Percentiles rank a stretch among this genome's conserved stretches.
phyloP scores from a whole-genome alignment of 2,329 filamentous ascomycete species.

The Fusarium palustre region DNA sequence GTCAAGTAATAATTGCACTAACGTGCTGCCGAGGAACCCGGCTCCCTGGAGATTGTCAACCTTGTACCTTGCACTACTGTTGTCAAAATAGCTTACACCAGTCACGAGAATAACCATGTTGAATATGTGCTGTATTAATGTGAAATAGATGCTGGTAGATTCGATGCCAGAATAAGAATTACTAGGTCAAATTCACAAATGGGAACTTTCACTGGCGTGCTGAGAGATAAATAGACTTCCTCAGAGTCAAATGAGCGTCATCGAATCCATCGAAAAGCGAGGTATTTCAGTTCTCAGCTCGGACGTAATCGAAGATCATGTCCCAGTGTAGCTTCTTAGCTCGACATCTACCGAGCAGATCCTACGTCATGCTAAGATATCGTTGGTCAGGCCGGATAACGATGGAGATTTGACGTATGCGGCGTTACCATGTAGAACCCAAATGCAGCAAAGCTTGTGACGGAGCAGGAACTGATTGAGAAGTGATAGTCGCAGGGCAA shows the following conservation, averaged over 20 bases:
- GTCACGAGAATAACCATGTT: slow-evolving; percentile 32
- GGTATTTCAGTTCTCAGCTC: slow-evolving; percentile 17
- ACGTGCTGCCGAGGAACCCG: slow-evolving; percentile 37
- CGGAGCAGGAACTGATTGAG: neutral
- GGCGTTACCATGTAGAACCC: neutral
- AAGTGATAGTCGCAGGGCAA: neutral
- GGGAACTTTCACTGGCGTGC: neutral
- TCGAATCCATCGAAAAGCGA: neutral
- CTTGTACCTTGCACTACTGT: neutral
- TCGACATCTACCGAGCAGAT: slow-evolving; percentile 14
- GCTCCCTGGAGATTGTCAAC: slow-evolving; percentile 26
- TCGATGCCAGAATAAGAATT: neutral
- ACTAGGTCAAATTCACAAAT: neutral
- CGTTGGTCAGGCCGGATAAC: neutral
- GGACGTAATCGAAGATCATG: slow-evolving; percentile 19
- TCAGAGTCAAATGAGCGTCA: slow-evolving; percentile 11
- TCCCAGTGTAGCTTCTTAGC: slow-evolving; percentile 4
- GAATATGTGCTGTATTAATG: no score
- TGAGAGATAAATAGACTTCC: neutral
- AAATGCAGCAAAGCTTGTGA: neutral
- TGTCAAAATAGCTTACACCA: slow-evolving; percentile 18
- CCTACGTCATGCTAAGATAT: slow-evolving; percentile 4
- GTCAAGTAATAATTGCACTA: slow-evolving; percentile 29
- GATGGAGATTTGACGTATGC: slow-evolving; percentile 11
- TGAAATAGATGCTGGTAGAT: no score